phyloP scores from a whole-genome alignment of 2,329 filamentous ascomycete genomes.

The Catunica adiposa region DNA sequence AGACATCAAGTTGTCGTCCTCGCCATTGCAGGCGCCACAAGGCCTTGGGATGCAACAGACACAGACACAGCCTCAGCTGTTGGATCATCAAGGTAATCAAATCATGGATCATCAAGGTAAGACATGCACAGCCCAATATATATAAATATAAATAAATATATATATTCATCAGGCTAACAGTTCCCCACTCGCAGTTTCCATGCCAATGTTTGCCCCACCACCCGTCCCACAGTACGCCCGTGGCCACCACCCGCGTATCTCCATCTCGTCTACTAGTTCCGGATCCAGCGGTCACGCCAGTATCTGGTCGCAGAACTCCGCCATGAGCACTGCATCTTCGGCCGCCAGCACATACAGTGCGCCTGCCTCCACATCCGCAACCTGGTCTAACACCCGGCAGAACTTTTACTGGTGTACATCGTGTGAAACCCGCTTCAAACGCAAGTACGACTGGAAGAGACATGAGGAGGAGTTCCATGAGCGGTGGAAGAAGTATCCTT shows the following conservation, averaged over 20 bases:
- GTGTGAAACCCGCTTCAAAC: slow-evolving; percentile 48
- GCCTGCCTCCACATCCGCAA: slow-evolving; percentile 5
- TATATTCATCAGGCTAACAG: no score
- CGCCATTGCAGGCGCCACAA: slow-evolving; percentile 19
- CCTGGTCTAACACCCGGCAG: slow-evolving; percentile 18
- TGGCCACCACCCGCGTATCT: slow-evolving; percentile 26
- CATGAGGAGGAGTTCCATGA: slow-evolving; percentile 56
- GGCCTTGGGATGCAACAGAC: not conserved
- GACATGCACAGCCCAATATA: not conserved
- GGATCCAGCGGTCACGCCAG: slow-evolving; percentile 33
- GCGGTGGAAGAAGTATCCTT: slow-evolving; percentile 50
- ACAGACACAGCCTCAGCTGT: slow-evolving; percentile 7
- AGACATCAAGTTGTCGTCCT: slow-evolving; percentile 21
- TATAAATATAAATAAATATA: no score
- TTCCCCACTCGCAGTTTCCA: slow-evolving; percentile 11
- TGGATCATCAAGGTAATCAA: slow-evolving; percentile 10
- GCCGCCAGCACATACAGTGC: slow-evolving; percentile 5
- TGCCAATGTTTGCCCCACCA: slow-evolving; percentile 21
- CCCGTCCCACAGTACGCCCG: slow-evolving; percentile 23
- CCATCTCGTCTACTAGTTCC: slow-evolving; percentile 34
- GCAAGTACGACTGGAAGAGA: slow-evolving; percentile 53
- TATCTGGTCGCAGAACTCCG: slow-evolving; percentile 25
- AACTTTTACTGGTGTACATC: slow-evolving; percentile 41
- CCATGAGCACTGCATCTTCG: slow-evolving; percentile 18
- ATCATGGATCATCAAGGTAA: slow-evolving; percentile 10